Conservation (phyloP, 441 rosid genomes). For the Adansonia grandidieri region DNA sequence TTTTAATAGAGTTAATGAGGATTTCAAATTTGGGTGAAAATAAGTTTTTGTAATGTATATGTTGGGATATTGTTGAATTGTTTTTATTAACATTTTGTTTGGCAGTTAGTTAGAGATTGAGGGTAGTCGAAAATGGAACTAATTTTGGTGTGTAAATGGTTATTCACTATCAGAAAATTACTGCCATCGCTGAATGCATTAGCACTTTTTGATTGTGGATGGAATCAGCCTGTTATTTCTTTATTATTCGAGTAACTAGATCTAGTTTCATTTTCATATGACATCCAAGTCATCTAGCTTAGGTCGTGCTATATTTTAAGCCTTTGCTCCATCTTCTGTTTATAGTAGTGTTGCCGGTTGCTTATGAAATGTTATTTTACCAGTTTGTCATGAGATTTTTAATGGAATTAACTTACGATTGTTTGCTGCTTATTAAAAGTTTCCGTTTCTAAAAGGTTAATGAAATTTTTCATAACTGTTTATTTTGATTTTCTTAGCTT, state of each 20-base stretch:
- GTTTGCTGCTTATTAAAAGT: not conserved
- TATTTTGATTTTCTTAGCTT: not conserved
- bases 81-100: not conserved
- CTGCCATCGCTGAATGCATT: not conserved
- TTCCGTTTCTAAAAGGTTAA: not conserved
- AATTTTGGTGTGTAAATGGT: conserved; percentile 3
- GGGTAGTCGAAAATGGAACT: not conserved
- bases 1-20: not conserved
- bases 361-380: not conserved
- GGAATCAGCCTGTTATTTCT: not conserved
- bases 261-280: conserved; percentile 5
- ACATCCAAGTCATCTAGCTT: not conserved
- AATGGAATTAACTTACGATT: not conserved
- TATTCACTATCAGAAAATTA: conserved; percentile 9
- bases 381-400: not conserved
- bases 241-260: not conserved
- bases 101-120: not conserved
- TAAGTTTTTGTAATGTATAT: not conserved
- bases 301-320: not conserved
- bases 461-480: not conserved
- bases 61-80: not conserved
- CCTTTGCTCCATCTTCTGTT: not conserved
- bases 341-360: not conserved
- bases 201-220: not conserved
- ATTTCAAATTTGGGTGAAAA: not conserved